These are phyloP conservation scores for Hylodesmum podocarpum DNA, from an alignment of 306 rosid species.

Conservation along the genomic window DNA sequence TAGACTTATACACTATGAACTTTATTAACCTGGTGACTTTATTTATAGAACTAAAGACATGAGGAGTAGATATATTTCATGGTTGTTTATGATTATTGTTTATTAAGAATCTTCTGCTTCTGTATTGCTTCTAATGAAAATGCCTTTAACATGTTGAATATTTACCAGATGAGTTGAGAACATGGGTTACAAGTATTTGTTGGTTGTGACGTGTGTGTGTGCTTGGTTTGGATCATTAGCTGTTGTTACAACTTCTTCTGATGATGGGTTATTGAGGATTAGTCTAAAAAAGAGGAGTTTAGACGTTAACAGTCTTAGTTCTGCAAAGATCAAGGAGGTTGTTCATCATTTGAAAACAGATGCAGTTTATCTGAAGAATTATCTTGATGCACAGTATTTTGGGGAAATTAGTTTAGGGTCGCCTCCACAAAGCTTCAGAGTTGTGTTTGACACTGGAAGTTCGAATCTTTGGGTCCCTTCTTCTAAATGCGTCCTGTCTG, in stretches of 20 bases:
- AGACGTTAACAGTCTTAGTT: constrained; percentile 26
- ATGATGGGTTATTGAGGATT: constrained; percentile 38
- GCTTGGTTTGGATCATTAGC: constrained; percentile 43
- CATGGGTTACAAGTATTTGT: constrained; percentile 33
- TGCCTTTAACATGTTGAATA: constrained; percentile 8
- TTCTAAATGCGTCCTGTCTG: constrained; percentile 73
- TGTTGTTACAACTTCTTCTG: constrained; percentile 25
- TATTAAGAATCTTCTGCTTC: too few relatives aligned
- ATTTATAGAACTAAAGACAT: too few relatives aligned
- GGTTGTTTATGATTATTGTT: too few relatives aligned
- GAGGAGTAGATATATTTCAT: too few relatives aligned
- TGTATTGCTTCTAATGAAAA: too few relatives aligned
- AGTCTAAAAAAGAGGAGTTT: constrained; percentile 34
- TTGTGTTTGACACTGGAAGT: constrained; percentile 87
- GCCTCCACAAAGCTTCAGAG: constrained; percentile 79
- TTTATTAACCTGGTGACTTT: background rate
- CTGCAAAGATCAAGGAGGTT: constrained; percentile 36
- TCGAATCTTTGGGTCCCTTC: constrained; percentile 92
- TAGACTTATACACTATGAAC: background rate
- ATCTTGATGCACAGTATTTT: constrained; percentile 88
- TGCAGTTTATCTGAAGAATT: constrained; percentile 71
- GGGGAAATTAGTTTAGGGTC: constrained; percentile 90
- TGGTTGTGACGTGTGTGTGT: constrained; percentile 29
- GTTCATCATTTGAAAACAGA: constrained; percentile 30
- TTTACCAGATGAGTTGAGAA: constrained; percentile 25